Percentiles rank a stretch among this genome's conserved stretches.
Conservation (phyloP, 1,284 basidiomycete species). For the Ganoderma leucocontextum region DNA sequence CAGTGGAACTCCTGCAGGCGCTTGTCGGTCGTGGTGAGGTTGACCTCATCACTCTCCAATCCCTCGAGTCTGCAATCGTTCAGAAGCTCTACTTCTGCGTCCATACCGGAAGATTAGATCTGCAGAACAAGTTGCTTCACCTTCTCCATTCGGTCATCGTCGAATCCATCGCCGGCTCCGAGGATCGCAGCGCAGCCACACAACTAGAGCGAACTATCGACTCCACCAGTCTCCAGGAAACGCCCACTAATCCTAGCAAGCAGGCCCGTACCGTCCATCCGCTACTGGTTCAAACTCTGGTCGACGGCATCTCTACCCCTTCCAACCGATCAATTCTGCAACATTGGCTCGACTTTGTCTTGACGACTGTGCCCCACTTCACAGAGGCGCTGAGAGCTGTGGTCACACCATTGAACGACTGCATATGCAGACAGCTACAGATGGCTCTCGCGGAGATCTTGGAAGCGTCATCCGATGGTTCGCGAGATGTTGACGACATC, state of each 20-base stretch:
- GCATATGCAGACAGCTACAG: constrained; percentile 81
- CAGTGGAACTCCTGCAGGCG: constrained; percentile 85
- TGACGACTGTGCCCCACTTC: constrained; percentile 89
- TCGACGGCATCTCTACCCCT: constrained; percentile 79
- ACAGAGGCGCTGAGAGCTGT: constrained; percentile 73
- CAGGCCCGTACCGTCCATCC: constrained; percentile 63
- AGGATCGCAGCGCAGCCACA: constrained; percentile 17
- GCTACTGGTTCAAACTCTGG: constrained; percentile 79
- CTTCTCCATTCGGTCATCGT: constrained; percentile 88
- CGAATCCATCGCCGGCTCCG: constrained; percentile 46
- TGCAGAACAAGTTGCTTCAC: constrained; percentile 94
- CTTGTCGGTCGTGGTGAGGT: constrained; percentile 85
- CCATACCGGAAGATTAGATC: constrained; percentile 73
- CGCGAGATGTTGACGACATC: constrained; percentile 51
- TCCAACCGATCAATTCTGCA: constrained; percentile 85
- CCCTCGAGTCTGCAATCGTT: constrained; percentile 77
- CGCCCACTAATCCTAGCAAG: constrained; percentile 29
- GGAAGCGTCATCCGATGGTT: constrained; percentile 46
- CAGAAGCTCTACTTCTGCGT: constrained; percentile 81
- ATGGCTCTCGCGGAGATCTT: constrained; percentile 64
- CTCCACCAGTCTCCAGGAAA: constrained; percentile 29
- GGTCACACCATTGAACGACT: constrained; percentile 84
- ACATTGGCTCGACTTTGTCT: constrained; percentile 96
- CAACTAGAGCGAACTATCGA: constrained; percentile 37
- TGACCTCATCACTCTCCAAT: constrained; percentile 62